Conservation (phyloP, 1,139 yeast species). For the Saccharomyces uvarum region DNA sequence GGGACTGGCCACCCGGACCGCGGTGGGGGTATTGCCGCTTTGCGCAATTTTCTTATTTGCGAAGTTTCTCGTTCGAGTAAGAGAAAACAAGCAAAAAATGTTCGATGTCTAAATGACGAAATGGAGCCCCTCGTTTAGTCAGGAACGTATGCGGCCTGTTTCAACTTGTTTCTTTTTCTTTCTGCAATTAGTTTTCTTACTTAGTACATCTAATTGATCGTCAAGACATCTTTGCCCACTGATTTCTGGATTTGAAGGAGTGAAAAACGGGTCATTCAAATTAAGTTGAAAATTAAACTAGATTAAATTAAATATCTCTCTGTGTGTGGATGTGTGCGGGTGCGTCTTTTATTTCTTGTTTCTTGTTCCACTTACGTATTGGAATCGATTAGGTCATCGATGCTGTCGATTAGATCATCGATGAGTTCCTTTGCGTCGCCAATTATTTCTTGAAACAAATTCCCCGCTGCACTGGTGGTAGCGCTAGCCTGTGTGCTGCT, state of each 20-base stretch:
- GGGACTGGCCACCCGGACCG: neutral
- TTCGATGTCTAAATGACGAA: neutral
- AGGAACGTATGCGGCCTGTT: neutral
- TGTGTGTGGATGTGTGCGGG: neutral
- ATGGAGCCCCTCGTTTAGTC: neutral
- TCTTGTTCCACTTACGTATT: neutral
- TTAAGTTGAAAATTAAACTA: neutral
- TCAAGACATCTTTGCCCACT: too few species aligned
- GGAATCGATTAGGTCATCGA: neutral
- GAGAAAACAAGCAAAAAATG: neutral
- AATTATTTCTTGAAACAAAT: slow-evolving; percentile 12
- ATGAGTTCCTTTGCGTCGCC: slow-evolving; percentile 15
- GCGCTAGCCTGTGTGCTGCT: slow-evolving; percentile 1
- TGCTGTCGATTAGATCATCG: slow-evolving; percentile 11
- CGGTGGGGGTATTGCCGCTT: neutral
- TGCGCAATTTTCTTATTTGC: neutral
- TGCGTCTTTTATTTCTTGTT: neutral
- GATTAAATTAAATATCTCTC: neutral
- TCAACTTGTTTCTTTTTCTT: neutral
- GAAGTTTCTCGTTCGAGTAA: neutral
- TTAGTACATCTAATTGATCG: neutral
- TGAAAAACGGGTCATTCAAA: neutral
- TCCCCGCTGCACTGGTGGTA: neutral
- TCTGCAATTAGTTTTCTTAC: neutral
- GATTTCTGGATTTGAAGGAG: neutral